Evolutionary conservation across 768 basidiomycete genomes (phyloP).

Genomic region (Daedalea quercina): DNA sequence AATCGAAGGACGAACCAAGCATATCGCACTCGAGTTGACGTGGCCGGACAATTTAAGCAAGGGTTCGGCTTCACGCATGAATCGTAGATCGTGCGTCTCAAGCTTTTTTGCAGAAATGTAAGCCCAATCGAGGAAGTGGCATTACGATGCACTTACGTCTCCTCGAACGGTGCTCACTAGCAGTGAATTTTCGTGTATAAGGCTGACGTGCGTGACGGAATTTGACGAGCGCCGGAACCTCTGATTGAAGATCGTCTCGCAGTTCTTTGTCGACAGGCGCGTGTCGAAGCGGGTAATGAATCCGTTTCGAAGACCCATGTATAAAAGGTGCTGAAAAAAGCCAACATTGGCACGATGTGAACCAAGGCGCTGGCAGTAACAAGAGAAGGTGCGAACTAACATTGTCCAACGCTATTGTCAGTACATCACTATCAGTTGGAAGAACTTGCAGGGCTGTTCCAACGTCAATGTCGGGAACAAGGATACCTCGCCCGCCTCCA

Average conservation of each 20-base stretch:
- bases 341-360: neutral
- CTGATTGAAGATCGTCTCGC: neutral
- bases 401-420: conserved; percentile 2
- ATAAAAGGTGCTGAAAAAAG: conserved; percentile 10
- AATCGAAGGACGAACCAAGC: conserved; percentile 35
- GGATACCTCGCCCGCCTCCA: neutral
- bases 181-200: conserved; percentile 44
- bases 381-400: neutral
- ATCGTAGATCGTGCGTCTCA: conserved; percentile 58
- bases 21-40: conserved; percentile 44
- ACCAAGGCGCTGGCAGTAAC: neutral
- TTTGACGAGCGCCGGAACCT: conserved; percentile 14
- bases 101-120: conserved; percentile 33
- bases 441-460: conserved; percentile 1
- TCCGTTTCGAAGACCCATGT: conserved; percentile 12
- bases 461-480: neutral
- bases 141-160: conserved; percentile 32
- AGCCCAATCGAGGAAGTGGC: neutral
- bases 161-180: conserved; percentile 56
- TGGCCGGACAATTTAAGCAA: conserved; percentile 46
- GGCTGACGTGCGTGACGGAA: conserved; percentile 48
- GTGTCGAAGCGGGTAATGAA: conserved; percentile 11
- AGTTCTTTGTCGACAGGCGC: conserved; percentile 2
- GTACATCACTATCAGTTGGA: conserved; percentile 1
- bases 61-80: conserved; percentile 36